A percentile compares a stretch with the other conserved stretches of the same genome.
Conservation (phyloP, 2,329 filamentous ascomycete genomes). For the Xylaria sp. region DNA sequence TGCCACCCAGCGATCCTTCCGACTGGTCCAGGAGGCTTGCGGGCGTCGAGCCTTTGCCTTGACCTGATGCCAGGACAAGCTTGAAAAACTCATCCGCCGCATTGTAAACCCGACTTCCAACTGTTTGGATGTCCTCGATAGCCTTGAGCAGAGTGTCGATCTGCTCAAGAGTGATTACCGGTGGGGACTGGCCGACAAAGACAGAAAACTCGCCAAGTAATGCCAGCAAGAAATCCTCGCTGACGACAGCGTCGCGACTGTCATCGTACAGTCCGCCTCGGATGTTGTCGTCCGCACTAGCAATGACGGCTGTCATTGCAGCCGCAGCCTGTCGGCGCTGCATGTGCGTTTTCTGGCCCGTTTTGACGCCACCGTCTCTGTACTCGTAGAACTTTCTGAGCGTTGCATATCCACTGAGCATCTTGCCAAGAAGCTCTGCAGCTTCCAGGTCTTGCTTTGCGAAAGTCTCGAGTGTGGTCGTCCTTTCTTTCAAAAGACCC, state of each 20-base stretch:
- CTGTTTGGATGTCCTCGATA: constrained; percentile 64
- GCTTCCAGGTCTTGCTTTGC: constrained; percentile 73
- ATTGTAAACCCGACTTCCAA: constrained; percentile 64
- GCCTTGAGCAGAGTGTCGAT: constrained; percentile 61
- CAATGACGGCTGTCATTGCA: constrained; percentile 75
- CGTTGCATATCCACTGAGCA: constrained; percentile 88
- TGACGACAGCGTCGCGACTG: constrained; percentile 73
- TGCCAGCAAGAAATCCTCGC: constrained; percentile 78
- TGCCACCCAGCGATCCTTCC: constrained; percentile 43
- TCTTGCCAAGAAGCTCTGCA: constrained; percentile 74
- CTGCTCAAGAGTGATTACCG: constrained; percentile 62
- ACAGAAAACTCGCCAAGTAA: constrained; percentile 79
- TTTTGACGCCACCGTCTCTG: constrained; percentile 56
- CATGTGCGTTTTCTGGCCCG: constrained; percentile 45
- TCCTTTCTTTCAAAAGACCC: constrained; percentile 65
- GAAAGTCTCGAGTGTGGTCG: constrained; percentile 63
- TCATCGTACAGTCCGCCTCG: constrained; percentile 85
- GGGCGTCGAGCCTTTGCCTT: constrained; percentile 59
- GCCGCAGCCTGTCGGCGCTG: constrained; percentile 64
- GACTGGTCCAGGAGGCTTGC: constrained; percentile 59
- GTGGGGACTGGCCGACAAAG: constrained; percentile 57
- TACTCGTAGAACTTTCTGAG: constrained; percentile 84
- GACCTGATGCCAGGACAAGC: constrained; percentile 66
- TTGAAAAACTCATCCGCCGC: constrained; percentile 75
- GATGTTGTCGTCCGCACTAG: constrained; percentile 83